These are phyloP conservation scores for Cutaneotrichosporon sp. DNA, from an alignment of 1,284 basidiomycete genomes.

Conservation along the genomic window DNA sequence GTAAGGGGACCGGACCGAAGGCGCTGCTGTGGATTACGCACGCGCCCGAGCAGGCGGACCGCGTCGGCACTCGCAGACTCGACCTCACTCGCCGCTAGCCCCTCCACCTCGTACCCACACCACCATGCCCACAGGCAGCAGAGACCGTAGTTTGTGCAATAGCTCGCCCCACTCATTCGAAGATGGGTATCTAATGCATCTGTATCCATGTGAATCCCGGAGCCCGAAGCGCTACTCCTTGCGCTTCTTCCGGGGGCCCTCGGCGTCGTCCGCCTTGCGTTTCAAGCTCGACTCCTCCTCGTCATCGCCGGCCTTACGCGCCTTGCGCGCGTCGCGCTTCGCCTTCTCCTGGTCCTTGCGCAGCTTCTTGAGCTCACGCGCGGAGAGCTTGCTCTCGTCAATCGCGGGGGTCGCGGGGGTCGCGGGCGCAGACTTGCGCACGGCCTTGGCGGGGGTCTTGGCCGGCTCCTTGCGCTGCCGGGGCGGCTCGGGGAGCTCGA, in stretches of 20 bases:
- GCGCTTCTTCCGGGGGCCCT: slow-evolving; percentile 29
- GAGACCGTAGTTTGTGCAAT: no score
- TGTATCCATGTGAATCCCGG: not conserved
- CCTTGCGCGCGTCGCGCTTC: slow-evolving; percentile 47
- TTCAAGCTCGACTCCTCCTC: slow-evolving; percentile 27
- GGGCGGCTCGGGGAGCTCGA: slow-evolving; percentile 28
- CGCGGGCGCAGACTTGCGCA: no score
- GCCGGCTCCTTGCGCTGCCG: slow-evolving; percentile 19
- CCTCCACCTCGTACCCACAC: no score
- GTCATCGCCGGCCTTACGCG: slow-evolving; percentile 36
- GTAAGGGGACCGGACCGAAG: slow-evolving; percentile 56
- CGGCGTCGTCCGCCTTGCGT: slow-evolving; percentile 34
- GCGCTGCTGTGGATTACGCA: slow-evolving; percentile 85
- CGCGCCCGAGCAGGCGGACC: slow-evolving; percentile 71
- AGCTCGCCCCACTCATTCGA: no score
- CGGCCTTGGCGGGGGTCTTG: slow-evolving; percentile 11
- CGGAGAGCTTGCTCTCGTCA: slow-evolving; percentile 35
- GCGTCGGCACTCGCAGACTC: slow-evolving; percentile 65
- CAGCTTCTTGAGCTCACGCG: slow-evolving; percentile 43
- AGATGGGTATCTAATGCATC: not conserved
- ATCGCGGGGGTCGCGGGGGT: slow-evolving; percentile 21
- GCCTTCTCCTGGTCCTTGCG: slow-evolving; percentile 47
- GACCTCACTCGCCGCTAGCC: slow-evolving; percentile 28
- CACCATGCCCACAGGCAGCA: no score
- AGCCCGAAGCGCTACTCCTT: slow-evolving; percentile 33